Conservation (phyloP, 2,329 filamentous ascomycete species). For the Ophiosphaerella herpotricha region DNA sequence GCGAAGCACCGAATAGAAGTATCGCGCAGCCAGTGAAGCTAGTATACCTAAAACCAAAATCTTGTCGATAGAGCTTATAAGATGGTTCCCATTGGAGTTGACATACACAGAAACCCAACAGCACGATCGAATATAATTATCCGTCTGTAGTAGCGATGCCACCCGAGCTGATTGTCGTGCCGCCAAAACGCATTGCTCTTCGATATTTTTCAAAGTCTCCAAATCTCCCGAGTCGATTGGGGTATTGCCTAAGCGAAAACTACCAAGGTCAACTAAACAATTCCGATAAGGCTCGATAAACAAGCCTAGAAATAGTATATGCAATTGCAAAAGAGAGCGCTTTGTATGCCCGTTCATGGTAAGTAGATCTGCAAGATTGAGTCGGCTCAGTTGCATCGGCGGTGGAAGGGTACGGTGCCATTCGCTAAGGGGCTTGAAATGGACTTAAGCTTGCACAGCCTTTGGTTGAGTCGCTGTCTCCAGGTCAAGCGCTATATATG, state of each 20-base stretch:
- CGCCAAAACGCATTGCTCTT: slow-evolving; percentile 11
- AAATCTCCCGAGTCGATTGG: neutral
- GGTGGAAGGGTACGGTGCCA: slow-evolving; percentile 12
- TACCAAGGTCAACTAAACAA: slow-evolving; percentile 6
- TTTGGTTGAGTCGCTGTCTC: slow-evolving; percentile 3
- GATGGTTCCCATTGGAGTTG: neutral
- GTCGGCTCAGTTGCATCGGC: slow-evolving; percentile 12
- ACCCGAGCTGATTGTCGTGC: slow-evolving; percentile 10
- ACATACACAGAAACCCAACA: slow-evolving; percentile 12
- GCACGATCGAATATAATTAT: slow-evolving; percentile 5
- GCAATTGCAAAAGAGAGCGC: slow-evolving; percentile 10
- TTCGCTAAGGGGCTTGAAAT: slow-evolving; percentile 7
- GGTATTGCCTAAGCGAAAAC: slow-evolving; percentile 3
- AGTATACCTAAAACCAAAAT: slow-evolving; percentile 9
- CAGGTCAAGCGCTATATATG: slow-evolving; percentile 12
- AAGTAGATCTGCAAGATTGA: slow-evolving; percentile 8
- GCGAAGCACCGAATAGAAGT: slow-evolving; percentile 13
- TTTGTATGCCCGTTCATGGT: slow-evolving; percentile 6
- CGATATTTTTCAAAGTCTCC: slow-evolving; percentile 1
- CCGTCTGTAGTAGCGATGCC: slow-evolving; percentile 6
- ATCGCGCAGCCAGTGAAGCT: slow-evolving; percentile 12
- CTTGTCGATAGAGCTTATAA: slow-evolving; percentile 4
- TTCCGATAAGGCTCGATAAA: slow-evolving; percentile 8
- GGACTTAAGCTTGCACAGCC: neutral
- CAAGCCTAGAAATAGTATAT: slow-evolving; percentile 11